Evolutionary conservation across 306 rosid species (phyloP), one percentile per base, ranked within the genome.

Genomic region (Glycine tomentella): DNA sequence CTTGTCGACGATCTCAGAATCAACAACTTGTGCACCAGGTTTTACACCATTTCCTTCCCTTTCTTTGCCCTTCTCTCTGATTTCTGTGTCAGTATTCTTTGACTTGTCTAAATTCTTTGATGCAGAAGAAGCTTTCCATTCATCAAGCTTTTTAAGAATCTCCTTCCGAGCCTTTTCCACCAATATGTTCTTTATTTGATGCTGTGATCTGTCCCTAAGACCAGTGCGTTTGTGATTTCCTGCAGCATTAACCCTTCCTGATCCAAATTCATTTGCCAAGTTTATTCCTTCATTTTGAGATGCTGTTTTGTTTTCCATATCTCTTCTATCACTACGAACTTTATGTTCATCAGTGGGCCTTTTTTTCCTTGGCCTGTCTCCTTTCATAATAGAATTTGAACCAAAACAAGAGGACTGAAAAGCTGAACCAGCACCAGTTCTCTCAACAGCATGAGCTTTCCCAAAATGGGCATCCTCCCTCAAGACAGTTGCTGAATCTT

Each of bases 81-180:
- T 59, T 40, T 78, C 85, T 78, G 80, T 12, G 11, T 79, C 81
- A 63, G 62, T 56, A 49, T 56, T 81, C 74, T 55, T 72, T 15
- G 73, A 65, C 73, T 77, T 79, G 61, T 69, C 61, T 44, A 72
- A 79, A 77, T 73, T 83, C 79, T 80, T 86, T 33, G 73, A 15
- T 7, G 40, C 50, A 72, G 77, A 78, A 75, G 86, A 75, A 31
- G 34, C 65, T 20, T 77, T 80, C 91, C 82, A 81, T 74, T 85
- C 91, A 34, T 75, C 79, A 74, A 95, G 90, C 87, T 86, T 90
- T 79, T 69, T 77, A n/a, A n/a, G 5, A 78, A 95, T 89, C 75
- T 56, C 88, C 44, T 72, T 91, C 84, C 52, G 87, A 71, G 91
- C 94, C 90, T 71, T 93, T 48, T 48, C 88, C 82, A 61, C 49